phyloP scores from a whole-genome alignment of 148 eudicot genomes.

The Polygonum maritimum region DNA sequence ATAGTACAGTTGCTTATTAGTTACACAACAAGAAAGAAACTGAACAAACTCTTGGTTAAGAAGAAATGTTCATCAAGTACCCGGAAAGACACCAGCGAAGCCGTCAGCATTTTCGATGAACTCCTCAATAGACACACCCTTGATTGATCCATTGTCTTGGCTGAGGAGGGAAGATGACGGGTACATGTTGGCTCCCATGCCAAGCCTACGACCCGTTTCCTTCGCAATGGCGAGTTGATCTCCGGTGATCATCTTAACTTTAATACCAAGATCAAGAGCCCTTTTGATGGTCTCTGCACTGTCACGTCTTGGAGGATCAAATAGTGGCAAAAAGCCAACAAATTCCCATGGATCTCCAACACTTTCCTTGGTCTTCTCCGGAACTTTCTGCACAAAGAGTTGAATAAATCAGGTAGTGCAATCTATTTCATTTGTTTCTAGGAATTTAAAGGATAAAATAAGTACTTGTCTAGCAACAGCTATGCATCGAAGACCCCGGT shows the following conservation, averaged over 20 bases:
- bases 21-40: background rate
- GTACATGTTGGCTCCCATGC: conserved; percentile 98
- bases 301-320: conserved; percentile 94
- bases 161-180: conserved; percentile 84
- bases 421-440: background rate
- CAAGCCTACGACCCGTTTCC: conserved; percentile 92
- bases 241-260: conserved; percentile 98
- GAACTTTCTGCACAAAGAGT: conserved; percentile 32
- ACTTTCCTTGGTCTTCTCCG: conserved; percentile 75
- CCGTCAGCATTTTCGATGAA: conserved; percentile 96
- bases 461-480: conserved; percentile 69
- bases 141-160: conserved; percentile 51
- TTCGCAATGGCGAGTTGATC: conserved; percentile 96
- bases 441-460: background rate
- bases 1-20: background rate
- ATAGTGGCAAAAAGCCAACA: conserved; percentile 79
- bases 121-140: conserved; percentile 61
- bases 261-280: conserved; percentile 90
- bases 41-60: background rate
- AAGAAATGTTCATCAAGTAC: conserved; percentile 20
- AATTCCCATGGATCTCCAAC: conserved; percentile 81
- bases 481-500: conserved; percentile 90
- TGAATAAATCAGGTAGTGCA: background rate
- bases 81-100: conserved; percentile 95
- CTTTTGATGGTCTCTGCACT: conserved; percentile 92